Evolutionary conservation across 1,284 basidiomycete species (phyloP), one percentile per base, ranked within the genome.

Genomic region (Ganoderma leucocontextum): DNA sequence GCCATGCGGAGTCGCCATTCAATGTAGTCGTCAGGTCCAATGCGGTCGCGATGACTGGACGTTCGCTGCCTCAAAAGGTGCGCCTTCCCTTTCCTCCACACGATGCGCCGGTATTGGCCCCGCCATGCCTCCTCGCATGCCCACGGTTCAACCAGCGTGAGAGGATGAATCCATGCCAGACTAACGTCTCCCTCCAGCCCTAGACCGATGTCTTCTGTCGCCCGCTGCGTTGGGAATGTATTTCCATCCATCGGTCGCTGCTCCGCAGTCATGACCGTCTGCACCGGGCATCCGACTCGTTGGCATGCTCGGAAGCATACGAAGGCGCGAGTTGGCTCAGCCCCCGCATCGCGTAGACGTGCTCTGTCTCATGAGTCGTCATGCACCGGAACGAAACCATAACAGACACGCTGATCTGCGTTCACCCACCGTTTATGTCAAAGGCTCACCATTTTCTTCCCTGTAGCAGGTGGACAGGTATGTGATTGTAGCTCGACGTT

Each of bases 71-170:
- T 59, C 64, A 55, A 66, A 62, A 33, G 35, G 25, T 13, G 10
- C 33, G 49, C 10, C 53, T 33, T 53, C 42, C 52, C n/a, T 47
- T 41, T 25, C 13, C 52, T 57, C 64, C 71, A 66, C 69, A 72
- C 68, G 69, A 65, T 41, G 36, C 33, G n/a, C n/a, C n/a, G 38
- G 25, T 64, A 67, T n/a, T 61, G 49, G 52, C 19, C 10, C 66
- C 66, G 66, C 9, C 22, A 55, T 33, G 36, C 58, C 62, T 57
- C 44, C 39, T 41, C 22, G 9, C 17, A 36, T 67, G 63, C 67
- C 66, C 71, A 72, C 71, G 71, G 60, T 44, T n/a, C 8, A 36
- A 44, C 52, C 47, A 29, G 60, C 65, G 71, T 72, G 71, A 60
- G 71, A 72, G 63, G 38, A 42, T 35, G 35, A 60, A 3, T 10